phyloP scores from a whole-genome alignment of 2,329 filamentous ascomycete genomes.

The Myriosclerotinia duriaeana region DNA sequence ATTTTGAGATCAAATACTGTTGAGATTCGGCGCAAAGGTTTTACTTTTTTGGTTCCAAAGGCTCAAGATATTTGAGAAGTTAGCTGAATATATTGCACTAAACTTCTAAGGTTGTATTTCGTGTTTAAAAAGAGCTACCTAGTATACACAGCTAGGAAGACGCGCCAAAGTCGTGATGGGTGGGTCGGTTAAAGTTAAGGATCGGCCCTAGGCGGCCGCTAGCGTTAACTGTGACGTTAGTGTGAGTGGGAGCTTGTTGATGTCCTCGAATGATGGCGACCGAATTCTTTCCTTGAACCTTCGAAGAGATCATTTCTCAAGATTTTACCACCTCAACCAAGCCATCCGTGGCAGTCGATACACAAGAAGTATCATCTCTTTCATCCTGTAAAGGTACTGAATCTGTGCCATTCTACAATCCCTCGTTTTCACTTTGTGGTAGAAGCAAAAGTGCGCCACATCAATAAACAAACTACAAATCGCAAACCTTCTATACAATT shows the following conservation, averaged over 20 bases:
- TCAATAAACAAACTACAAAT: conserved; percentile 24
- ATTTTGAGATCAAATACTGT: not conserved
- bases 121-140: conserved; percentile 4
- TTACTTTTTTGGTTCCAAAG: not conserved
- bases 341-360: not conserved
- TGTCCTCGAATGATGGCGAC: conserved; percentile 7
- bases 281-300: not conserved
- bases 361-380: not conserved
- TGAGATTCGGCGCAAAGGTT: not conserved
- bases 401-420: not conserved
- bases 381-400: not conserved
- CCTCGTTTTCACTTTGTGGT: conserved; percentile 32
- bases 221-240: conserved; percentile 9
- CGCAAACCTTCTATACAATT: conserved; percentile 22
- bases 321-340: conserved; percentile 3
- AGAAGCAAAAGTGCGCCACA: conserved; percentile 35
- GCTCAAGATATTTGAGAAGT: not conserved
- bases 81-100: not conserved
- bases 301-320: conserved; percentile 22
- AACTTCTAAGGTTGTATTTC: conserved; percentile 8
- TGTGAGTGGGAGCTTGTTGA: conserved; percentile 18
- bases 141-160: conserved; percentile 11
- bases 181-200: conserved; percentile 29
- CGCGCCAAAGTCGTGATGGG: conserved; percentile 21
- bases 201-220: conserved; percentile 17